These are phyloP conservation scores for Lentinula edodes DNA, from an alignment of 768 basidiomycete genomes.

Conservation along the genomic window DNA sequence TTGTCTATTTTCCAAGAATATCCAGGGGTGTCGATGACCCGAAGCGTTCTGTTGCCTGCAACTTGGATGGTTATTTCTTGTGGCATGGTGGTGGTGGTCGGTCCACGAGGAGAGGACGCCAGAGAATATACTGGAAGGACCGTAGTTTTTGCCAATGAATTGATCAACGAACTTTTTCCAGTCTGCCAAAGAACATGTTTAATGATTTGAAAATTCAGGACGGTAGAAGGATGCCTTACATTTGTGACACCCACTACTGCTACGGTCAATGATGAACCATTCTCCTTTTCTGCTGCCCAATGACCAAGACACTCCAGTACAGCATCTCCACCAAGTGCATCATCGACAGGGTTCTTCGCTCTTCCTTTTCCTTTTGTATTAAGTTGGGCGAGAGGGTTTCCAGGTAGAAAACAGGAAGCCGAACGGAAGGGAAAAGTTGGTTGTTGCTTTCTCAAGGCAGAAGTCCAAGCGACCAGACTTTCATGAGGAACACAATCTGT, in stretches of 20 bases:
- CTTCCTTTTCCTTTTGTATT: slow-evolving; percentile 42
- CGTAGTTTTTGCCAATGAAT: slow-evolving; percentile 57
- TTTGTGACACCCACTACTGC: slow-evolving; percentile 84
- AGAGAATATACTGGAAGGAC: slow-evolving; percentile 57
- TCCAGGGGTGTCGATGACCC: slow-evolving; percentile 88
- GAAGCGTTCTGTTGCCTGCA: slow-evolving; percentile 41
- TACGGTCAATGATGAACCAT: slow-evolving; percentile 51
- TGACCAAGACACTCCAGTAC: slow-evolving; percentile 43
- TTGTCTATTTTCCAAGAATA: slow-evolving; percentile 47
- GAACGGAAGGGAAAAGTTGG: slow-evolving; percentile 72
- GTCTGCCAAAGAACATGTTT: slow-evolving; percentile 32
- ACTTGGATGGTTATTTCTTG: slow-evolving; percentile 53
- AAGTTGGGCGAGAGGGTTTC: slow-evolving; percentile 15
- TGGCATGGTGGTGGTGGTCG: slow-evolving; percentile 68
- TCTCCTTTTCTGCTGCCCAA: slow-evolving; percentile 41
- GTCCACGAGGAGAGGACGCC: slow-evolving; percentile 44
- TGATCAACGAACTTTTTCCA: slow-evolving; percentile 84
- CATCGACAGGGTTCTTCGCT: slow-evolving; percentile 34
- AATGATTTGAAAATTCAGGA: slow-evolving; percentile 6
- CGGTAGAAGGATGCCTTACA: slow-evolving; percentile 33
- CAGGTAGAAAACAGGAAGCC: slow-evolving; percentile 61
- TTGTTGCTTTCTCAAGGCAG: slow-evolving; percentile 50
- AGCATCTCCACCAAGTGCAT: slow-evolving; percentile 57
- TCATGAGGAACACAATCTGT: slow-evolving; percentile 80
- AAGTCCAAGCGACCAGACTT: slow-evolving; percentile 63